Evolutionary conservation across 2,329 filamentous ascomycete genomes (phyloP).

Genomic region (Colletotrichum brevisporum): DNA sequence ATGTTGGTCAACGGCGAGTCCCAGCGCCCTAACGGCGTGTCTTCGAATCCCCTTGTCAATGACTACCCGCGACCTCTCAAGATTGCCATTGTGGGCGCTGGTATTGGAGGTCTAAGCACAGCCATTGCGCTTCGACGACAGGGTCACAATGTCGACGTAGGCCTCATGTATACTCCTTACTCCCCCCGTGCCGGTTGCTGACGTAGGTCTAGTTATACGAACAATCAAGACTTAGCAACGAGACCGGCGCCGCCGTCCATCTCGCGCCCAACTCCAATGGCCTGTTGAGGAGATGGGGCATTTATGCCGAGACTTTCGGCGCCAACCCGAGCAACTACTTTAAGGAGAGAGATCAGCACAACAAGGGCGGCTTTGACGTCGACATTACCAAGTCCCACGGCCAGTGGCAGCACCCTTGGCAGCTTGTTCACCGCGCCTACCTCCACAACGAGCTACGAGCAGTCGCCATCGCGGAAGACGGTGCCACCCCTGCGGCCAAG

Average conservation of each 20-base stretch:
- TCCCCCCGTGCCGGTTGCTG: not conserved
- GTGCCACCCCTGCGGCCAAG: slow-evolving; percentile 51
- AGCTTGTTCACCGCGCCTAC: slow-evolving; percentile 65
- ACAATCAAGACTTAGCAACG: slow-evolving; percentile 67
- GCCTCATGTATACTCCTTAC: not conserved
- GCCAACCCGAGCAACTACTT: slow-evolving; percentile 45
- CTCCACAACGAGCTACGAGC: slow-evolving; percentile 65
- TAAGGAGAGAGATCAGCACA: slow-evolving; percentile 54
- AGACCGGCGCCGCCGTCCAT: slow-evolving; percentile 74
- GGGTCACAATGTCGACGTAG: slow-evolving; percentile 62
- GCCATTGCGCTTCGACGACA: slow-evolving; percentile 67
- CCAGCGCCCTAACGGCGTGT: slow-evolving; percentile 17
- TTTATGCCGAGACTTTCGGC: slow-evolving; percentile 55
- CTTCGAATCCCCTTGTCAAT: slow-evolving; percentile 29
- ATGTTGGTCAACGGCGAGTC: slow-evolving; percentile 29
- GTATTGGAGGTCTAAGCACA: slow-evolving; percentile 67
- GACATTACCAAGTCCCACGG: slow-evolving; percentile 53
- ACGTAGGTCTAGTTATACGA: slow-evolving; percentile 62
- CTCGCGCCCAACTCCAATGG: slow-evolving; percentile 73
- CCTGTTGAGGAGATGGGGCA: slow-evolving; percentile 60
- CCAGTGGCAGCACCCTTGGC: slow-evolving; percentile 62
- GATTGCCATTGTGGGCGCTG: slow-evolving; percentile 53
- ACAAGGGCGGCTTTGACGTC: slow-evolving; percentile 52
- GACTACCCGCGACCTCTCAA: slow-evolving; percentile 40
- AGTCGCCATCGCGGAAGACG: slow-evolving; percentile 54